phyloP scores from a whole-genome alignment of 352 stramenopile genomes.

The Globisporangium echinulatum region DNA sequence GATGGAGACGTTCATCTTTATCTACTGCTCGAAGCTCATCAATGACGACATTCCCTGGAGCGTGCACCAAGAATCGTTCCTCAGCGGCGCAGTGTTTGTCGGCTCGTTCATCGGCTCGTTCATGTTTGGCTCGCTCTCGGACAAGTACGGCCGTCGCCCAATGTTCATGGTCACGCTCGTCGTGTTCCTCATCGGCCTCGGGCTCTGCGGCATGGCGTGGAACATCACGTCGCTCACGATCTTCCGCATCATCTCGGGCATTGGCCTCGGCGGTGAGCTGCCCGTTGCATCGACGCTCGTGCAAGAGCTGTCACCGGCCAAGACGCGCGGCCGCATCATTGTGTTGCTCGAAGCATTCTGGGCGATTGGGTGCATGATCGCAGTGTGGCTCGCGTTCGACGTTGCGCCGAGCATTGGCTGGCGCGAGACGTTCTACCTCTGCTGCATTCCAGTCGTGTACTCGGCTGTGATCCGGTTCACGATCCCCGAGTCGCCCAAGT shows the following conservation, averaged over 20 bases:
- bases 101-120: conserved; percentile 61
- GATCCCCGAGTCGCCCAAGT: conserved; percentile 67
- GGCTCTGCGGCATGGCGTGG: conserved; percentile 39
- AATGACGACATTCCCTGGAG: conserved; percentile 36
- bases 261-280: conserved; percentile 58
- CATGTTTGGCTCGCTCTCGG: conserved; percentile 44
- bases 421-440: conserved; percentile 55
- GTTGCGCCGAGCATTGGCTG: conserved; percentile 45
- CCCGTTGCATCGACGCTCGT: conserved; percentile 51
- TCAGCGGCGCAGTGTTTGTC: conserved; percentile 48
- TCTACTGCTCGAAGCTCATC: conserved; percentile 39
- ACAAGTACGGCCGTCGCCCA: conserved; percentile 55
- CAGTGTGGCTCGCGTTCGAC: conserved; percentile 41
- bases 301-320: conserved; percentile 50
- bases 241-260: conserved; percentile 55
- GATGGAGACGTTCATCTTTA: conserved; percentile 73
- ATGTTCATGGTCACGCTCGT: conserved; percentile 70
- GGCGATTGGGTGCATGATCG: conserved; percentile 53
- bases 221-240: conserved; percentile 46
- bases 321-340: conserved; percentile 56
- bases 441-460: conserved; percentile 44
- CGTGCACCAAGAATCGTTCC: conserved; percentile 28
- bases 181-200: conserved; percentile 47
- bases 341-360: conserved; percentile 65
- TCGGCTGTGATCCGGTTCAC: conserved; percentile 38